A percentile compares a stretch with the other conserved stretches of the same genome.
Evolutionary conservation across 306 rosid species (phyloP).

Genomic region (Senna tora): DNA sequence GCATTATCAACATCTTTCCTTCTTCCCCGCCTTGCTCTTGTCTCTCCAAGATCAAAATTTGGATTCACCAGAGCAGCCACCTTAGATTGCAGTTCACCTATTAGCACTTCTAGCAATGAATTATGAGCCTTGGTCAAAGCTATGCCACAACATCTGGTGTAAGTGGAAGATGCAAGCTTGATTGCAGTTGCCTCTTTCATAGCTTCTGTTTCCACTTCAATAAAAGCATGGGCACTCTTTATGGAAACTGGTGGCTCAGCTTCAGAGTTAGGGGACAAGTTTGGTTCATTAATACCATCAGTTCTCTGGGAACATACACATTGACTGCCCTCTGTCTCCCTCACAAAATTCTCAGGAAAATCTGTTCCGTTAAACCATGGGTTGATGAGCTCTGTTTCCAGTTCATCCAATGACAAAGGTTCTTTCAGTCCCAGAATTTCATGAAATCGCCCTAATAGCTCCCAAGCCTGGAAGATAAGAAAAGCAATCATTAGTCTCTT

Average conservation of each 20-base stretch:
- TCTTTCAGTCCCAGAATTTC: constrained; percentile 77
- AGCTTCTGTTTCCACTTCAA: constrained; percentile 80
- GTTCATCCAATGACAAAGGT: constrained; percentile 65
- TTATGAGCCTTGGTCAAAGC: constrained; percentile 86
- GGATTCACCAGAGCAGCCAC: constrained; percentile 97
- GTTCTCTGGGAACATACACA: too few relatives aligned
- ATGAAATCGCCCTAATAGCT: constrained; percentile 64
- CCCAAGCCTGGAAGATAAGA: constrained; percentile 81
- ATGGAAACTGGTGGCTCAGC: constrained; percentile 47
- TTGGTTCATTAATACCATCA: constrained; percentile 44
- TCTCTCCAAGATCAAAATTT: constrained; percentile 91
- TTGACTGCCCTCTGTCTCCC: too few relatives aligned
- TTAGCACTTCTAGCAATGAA: constrained; percentile 79
- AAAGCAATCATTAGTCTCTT: too few relatives aligned
- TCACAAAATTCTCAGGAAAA: constrained; percentile 50
- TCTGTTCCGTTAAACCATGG: constrained; percentile 77
- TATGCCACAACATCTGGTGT: constrained; percentile 76
- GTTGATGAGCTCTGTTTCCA: constrained; percentile 85
- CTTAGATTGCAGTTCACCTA: constrained; percentile 83
- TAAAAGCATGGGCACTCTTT: constrained; percentile 66
- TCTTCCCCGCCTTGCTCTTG: constrained; percentile 84
- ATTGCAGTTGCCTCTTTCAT: constrained; percentile 80
- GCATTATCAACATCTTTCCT: constrained; percentile 82
- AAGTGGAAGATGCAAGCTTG: constrained; percentile 70
- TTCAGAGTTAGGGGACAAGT: constrained; percentile 45